These are phyloP conservation scores for Solanum neorickii DNA, from an alignment of 257 asterid species.

Conservation along the genomic window DNA sequence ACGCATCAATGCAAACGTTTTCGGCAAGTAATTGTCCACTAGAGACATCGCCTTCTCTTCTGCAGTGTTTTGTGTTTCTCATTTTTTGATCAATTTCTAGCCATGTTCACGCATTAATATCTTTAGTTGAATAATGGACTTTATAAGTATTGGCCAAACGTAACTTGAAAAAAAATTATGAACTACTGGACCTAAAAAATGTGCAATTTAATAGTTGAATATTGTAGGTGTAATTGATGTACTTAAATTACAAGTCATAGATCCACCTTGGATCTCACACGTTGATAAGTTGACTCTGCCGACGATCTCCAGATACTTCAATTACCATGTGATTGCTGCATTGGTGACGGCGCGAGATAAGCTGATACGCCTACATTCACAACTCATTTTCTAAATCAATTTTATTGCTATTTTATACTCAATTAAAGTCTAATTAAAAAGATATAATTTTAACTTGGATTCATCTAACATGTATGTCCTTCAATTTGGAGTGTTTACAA, in stretches of 20 bases:
- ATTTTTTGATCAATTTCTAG: neutral
- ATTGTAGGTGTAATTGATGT: neutral
- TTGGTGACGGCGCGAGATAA: neutral
- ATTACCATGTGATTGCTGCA: neutral
- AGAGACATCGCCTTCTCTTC: neutral
- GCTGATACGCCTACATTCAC: neutral
- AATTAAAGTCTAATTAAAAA: too few species aligned
- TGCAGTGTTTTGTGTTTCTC: neutral
- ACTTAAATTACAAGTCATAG: neutral
- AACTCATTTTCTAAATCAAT: neutral
- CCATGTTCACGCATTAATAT: neutral
- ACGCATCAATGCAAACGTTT: neutral
- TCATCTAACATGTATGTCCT: too few species aligned
- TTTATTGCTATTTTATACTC: neutral
- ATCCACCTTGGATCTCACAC: neutral
- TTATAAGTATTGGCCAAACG: neutral
- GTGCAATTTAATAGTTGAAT: neutral
- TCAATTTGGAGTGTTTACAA: too few species aligned
- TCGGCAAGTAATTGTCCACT: neutral
- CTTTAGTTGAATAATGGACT: neutral
- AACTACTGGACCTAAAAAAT: neutral
- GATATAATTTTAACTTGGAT: too few species aligned
- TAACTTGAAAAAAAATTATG: neutral
- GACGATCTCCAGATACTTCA: neutral
- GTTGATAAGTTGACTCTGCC: neutral